Conservation (phyloP, 371 early-diverging fungal genomes). For the Apophysomyces elegans region DNA sequence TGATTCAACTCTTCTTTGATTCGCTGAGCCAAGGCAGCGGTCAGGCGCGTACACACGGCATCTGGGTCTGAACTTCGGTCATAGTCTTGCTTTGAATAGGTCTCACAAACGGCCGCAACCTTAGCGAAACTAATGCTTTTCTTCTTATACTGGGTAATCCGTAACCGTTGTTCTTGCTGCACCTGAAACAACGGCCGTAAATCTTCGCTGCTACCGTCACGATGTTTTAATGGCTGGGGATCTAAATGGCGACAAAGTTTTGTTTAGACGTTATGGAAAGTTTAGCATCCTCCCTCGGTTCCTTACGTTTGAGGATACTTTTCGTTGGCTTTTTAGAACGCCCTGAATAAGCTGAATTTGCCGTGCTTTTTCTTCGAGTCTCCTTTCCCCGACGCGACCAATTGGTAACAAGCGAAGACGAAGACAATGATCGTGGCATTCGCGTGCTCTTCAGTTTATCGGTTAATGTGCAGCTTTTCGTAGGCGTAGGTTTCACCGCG, state of each 20-base stretch:
- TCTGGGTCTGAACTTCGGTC: constrained; percentile 69
- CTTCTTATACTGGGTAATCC: not conserved
- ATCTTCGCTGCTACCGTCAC: constrained; percentile 5
- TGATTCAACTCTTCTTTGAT: constrained; percentile 77
- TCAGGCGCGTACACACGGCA: constrained; percentile 59
- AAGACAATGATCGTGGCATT: constrained; percentile 15
- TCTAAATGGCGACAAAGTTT: not conserved
- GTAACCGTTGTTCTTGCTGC: constrained; percentile 7
- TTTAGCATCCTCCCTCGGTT: not conserved
- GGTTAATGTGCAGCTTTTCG: constrained; percentile 22
- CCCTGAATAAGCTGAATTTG: not conserved
- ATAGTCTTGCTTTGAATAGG: constrained; percentile 69
- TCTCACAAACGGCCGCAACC: constrained; percentile 50
- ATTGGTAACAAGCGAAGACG: constrained; percentile 14
- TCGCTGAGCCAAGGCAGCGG: constrained; percentile 58
- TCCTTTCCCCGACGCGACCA: constrained; percentile 7
- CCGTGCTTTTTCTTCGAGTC: constrained; percentile 1
- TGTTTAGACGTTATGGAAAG: not conserved
- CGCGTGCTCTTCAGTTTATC: constrained; percentile 18
- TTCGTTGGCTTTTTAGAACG: not conserved
- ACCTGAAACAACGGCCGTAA: constrained; percentile 1
- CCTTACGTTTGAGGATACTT: constrained; percentile 2
- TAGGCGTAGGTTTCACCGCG: not conserved
- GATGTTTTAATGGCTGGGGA: not conserved
- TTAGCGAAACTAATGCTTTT: constrained; percentile 30